Percentiles rank a stretch among this genome's conserved stretches.
Conservation (phyloP, 441 rosid genomes). For the Mallotus repandus region DNA sequence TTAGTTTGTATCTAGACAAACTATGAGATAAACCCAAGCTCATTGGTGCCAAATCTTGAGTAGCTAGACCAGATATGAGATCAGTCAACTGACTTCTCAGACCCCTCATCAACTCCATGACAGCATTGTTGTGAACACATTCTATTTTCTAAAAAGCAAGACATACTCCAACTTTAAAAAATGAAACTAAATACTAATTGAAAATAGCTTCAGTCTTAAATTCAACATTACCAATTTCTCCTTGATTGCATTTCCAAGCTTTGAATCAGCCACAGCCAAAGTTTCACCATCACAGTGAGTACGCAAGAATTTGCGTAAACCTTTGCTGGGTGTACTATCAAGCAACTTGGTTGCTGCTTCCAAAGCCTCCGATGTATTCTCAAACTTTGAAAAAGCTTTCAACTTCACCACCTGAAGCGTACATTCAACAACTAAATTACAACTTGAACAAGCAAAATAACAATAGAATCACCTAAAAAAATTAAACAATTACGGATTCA, state of each 20-base stretch:
- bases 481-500: no score
- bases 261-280: conserved; percentile 82
- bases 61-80: conserved; percentile 76
- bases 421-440: no score
- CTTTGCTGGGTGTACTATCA: conserved; percentile 66
- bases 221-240: conserved; percentile 59
- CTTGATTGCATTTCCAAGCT: conserved; percentile 91
- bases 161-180: neutral
- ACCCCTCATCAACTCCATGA: conserved; percentile 96
- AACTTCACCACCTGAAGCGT: conserved; percentile 61
- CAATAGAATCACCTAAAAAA: no score
- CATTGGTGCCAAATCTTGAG: conserved; percentile 91
- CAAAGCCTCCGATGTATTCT: conserved; percentile 84
- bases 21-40: conserved; percentile 95
- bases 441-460: neutral
- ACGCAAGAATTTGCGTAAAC: conserved; percentile 67
- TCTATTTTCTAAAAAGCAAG: conserved; percentile 66
- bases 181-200: neutral
- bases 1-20: conserved; percentile 78
- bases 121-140: conserved; percentile 78
- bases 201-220: conserved; percentile 10
- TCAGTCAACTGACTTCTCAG: conserved; percentile 85
- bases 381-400: conserved; percentile 80
- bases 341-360: conserved; percentile 68
- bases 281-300: conserved; percentile 68